Percentiles rank a stretch among this genome's conserved stretches.
Evolutionary conservation across 1,284 basidiomycete species (phyloP).

Genomic region (Fistulina hepatica): DNA sequence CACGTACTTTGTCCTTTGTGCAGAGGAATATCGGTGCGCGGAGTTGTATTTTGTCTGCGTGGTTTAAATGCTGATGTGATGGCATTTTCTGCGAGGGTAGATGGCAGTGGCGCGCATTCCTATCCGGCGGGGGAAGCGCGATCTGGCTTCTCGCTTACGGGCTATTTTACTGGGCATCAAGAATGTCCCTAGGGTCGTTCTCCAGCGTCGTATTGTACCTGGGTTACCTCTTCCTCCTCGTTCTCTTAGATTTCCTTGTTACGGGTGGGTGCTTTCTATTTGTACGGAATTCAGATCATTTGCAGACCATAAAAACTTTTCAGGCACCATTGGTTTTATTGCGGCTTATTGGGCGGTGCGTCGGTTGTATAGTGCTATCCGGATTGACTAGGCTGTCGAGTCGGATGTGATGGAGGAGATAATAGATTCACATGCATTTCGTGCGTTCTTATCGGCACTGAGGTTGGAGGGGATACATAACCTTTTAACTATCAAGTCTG

Average conservation of each 20-base stretch:
- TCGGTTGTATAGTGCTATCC: slow-evolving; percentile 70
- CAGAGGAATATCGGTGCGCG: slow-evolving; percentile 83
- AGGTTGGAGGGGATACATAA: too few relatives aligned
- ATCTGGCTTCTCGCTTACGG: slow-evolving; percentile 88
- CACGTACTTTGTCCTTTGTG: slow-evolving; percentile 88
- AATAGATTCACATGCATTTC: too few relatives aligned
- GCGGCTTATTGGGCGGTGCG: slow-evolving; percentile 82
- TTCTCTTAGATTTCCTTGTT: slow-evolving; percentile 78
- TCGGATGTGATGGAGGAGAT: too few relatives aligned
- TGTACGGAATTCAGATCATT: background rate
- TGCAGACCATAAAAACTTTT: background rate
- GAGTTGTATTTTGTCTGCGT: slow-evolving; percentile 5
- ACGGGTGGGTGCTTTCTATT: slow-evolving; percentile 45
- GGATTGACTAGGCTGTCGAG: slow-evolving; percentile 60
- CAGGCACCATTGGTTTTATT: slow-evolving; percentile 78
- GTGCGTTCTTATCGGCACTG: too few relatives aligned
- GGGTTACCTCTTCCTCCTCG: slow-evolving; percentile 82
- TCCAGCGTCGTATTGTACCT: slow-evolving; percentile 83
- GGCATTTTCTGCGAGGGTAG: slow-evolving; percentile 29
- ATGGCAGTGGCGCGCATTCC: slow-evolving; percentile 96
- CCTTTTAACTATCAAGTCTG: too few relatives aligned
- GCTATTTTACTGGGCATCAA: slow-evolving; percentile 80
- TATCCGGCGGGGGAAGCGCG: slow-evolving; percentile 89
- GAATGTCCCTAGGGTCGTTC: slow-evolving; percentile 76
- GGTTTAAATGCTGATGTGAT: background rate